Conservation (phyloP, 768 basidiomycete genomes). For the Aureoboletus auriporus region DNA sequence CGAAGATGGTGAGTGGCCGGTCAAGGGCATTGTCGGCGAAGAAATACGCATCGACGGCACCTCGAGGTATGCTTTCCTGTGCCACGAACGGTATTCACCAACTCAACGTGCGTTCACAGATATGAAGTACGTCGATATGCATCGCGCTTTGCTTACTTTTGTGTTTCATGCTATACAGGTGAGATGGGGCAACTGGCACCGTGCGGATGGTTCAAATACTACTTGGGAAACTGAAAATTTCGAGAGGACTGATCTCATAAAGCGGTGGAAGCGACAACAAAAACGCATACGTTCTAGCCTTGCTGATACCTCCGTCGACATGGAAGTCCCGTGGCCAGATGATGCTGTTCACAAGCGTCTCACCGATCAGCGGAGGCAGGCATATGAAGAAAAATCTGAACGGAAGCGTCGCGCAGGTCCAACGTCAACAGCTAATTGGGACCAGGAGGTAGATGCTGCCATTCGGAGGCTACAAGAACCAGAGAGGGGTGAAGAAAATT, state of each 20-base stretch:
- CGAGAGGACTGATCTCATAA: slow-evolving; percentile 17
- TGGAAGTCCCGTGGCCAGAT: slow-evolving; percentile 36
- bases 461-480: slow-evolving; percentile 22
- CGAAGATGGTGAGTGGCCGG: slow-evolving; percentile 29
- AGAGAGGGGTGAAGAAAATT: slow-evolving; percentile 20
- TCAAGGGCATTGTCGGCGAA: slow-evolving; percentile 28
- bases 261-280: slow-evolving; percentile 35
- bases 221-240: slow-evolving; percentile 43
- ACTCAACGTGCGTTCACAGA: slow-evolving; percentile 17
- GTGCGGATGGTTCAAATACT: slow-evolving; percentile 48
- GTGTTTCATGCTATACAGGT: slow-evolving; percentile 34
- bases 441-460: slow-evolving; percentile 22
- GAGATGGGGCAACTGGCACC: slow-evolving; percentile 50
- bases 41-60: slow-evolving; percentile 29
- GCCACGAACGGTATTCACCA: neutral
- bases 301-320: slow-evolving; percentile 32
- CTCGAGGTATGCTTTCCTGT: slow-evolving; percentile 15
- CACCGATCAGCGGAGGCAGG: slow-evolving; percentile 43
- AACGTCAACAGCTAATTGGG: slow-evolving; percentile 20
- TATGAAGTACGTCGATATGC: slow-evolving; percentile 26
- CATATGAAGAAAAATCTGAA: slow-evolving; percentile 41
- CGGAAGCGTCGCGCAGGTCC: slow-evolving; percentile 7
- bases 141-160: neutral
- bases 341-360: slow-evolving; percentile 41
- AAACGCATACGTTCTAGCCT: slow-evolving; percentile 24